These are phyloP conservation scores for Mycocentrospora acerina DNA, from an alignment of 2,329 filamentous ascomycete species.

Conservation along the genomic window DNA sequence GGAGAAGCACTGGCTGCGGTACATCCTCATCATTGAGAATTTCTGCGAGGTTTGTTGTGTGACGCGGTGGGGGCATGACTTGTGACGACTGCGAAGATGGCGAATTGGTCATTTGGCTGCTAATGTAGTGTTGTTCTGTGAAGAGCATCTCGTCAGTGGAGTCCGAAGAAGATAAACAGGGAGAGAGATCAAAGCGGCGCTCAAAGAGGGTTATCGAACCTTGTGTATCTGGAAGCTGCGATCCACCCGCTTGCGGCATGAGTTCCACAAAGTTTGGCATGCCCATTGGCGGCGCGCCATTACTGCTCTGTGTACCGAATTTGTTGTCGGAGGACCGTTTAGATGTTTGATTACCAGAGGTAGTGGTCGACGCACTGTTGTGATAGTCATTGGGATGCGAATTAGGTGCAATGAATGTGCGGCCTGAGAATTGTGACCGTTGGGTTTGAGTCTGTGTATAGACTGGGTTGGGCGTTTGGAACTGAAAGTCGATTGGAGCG, in stretches of 20 bases:
- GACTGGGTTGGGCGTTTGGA: constrained; percentile 34
- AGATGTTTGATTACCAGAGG: constrained; percentile 77
- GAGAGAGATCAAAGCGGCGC: constrained; percentile 12
- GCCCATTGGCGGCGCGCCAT: constrained; percentile 56
- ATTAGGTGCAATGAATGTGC: constrained; percentile 60
- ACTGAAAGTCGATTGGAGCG: constrained; percentile 31
- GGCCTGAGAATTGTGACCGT: constrained; percentile 65
- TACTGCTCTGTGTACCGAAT: constrained; percentile 72
- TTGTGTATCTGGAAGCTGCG: constrained; percentile 67
- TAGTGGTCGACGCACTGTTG: constrained; percentile 89
- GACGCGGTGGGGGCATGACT: constrained; percentile 36
- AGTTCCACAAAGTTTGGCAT: constrained; percentile 57
- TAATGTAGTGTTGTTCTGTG: constrained; percentile 35
- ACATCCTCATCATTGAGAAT: constrained; percentile 45
- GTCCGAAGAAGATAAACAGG: constrained; percentile 8
- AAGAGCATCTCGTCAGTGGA: constrained; percentile 18
- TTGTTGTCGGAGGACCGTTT: constrained; percentile 71
- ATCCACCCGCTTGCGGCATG: constrained; percentile 54
- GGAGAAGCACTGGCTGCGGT: constrained; percentile 37
- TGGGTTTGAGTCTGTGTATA: constrained; percentile 45
- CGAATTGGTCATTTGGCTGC: constrained; percentile 42
- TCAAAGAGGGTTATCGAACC: constrained; percentile 43
- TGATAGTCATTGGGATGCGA: constrained; percentile 63
- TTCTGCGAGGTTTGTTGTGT: constrained; percentile 40
- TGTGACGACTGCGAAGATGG: constrained; percentile 42